Base-by-base conservation (phyloP, 2,329 filamentous ascomycete species). In the Arthrobotrys musiformis region DNA sequence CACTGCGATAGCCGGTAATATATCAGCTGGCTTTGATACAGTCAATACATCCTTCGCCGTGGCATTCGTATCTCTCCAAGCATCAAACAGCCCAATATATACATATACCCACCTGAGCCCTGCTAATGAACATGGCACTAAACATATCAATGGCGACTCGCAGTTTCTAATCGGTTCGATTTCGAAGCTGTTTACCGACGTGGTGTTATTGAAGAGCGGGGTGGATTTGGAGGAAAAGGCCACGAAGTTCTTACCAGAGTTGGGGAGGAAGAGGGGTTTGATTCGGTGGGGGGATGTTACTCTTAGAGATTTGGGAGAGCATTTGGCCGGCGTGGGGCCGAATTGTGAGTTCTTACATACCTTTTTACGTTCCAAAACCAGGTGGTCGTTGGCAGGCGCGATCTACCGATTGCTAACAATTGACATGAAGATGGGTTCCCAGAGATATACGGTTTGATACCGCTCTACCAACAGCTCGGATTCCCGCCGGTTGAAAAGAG, bases 121-220 rank as follows among this genome's bases (percentile, higher is more conserved):
- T 1, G 79, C 63, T 3, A 85, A 84, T 26, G 78, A 80, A 4
- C 80, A 82, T n/a, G 84, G 84, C 19, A 84, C 84, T 0, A 80
- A 81, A 26, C 7, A 80, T 0, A 42, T 84, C 0, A 76, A 82
- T 19, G 80, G 82, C 0, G 80, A 84, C 66, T 84, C 84, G 0
- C 84, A 85, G 78, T 86, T 85, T 44, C 80, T 85, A 2, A 82
- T 86, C 33, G 85, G 84, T 0, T 85, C 84, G 0, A 79, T 85
- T 4, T 83, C 82, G 0, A 86, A 86, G 17, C 81, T 84, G 0
- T 79, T 86, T 26, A 83, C 85, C 0, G 83, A 82, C 13, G 81
- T 85, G 11, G 22, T 85, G 0, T 58, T 85, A 15, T 63, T 86
- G 1, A 83, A 83, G 46, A 83, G 81, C 15, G 82, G 82, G 0